phyloP scores from a whole-genome alignment of 2,329 filamentous ascomycete genomes.

The Monilinia polystroma region DNA sequence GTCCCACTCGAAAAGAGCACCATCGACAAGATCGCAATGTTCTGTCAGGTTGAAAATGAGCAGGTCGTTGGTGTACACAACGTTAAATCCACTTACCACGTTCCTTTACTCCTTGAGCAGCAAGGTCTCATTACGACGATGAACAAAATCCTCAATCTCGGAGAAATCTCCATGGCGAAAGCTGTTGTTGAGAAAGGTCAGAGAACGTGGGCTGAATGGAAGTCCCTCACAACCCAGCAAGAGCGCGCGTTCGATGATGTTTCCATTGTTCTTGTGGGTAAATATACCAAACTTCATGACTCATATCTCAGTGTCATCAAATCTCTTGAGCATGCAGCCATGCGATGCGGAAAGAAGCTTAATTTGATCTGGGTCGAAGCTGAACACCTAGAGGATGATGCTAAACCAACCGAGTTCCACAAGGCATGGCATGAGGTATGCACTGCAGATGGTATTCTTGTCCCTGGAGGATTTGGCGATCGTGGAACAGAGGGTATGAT shows the following conservation, averaged over 20 bases:
- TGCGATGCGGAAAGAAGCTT: conserved; percentile 78
- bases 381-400: conserved; percentile 72
- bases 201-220: conserved; percentile 75
- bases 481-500: conserved; percentile 92
- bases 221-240: conserved; percentile 60
- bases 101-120: conserved; percentile 84
- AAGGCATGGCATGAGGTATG: conserved; percentile 81
- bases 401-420: conserved; percentile 72
- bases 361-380: conserved; percentile 84
- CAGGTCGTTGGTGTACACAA: conserved; percentile 90
- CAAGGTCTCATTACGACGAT: conserved; percentile 74
- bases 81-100: conserved; percentile 88
- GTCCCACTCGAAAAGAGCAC: conserved; percentile 69
- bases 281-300: conserved; percentile 83
- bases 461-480: conserved; percentile 64
- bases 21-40: conserved; percentile 82
- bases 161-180: conserved; percentile 53
- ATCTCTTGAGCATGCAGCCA: conserved; percentile 85
- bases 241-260: conserved; percentile 68
- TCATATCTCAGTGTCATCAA: conserved; percentile 84
- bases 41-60: conserved; percentile 80
- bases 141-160: conserved; percentile 62
- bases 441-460: conserved; percentile 61
- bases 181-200: conserved; percentile 61
- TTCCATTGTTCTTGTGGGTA: conserved; percentile 84